phyloP scores from a whole-genome alignment of 2,329 filamentous ascomycete genomes.

The Ophiostoma triangulosporum region DNA sequence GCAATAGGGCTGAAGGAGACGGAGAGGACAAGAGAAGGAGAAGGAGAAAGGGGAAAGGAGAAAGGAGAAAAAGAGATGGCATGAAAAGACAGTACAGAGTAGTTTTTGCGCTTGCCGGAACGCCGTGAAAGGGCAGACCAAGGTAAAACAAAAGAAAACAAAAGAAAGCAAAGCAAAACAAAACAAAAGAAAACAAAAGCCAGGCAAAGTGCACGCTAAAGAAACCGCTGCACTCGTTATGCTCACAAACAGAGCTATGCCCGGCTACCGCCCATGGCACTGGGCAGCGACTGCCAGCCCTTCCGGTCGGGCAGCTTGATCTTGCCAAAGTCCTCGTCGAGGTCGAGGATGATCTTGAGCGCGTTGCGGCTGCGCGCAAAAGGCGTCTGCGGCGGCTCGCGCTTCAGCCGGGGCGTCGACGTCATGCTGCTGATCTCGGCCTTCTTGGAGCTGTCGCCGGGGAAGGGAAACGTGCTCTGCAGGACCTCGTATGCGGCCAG shows the following conservation, averaged over 20 bases:
- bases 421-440: conserved; percentile 45
- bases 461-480: conserved; percentile 67
- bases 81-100: background rate
- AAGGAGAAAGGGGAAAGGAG: background rate
- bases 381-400: conserved; percentile 27
- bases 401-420: conserved; percentile 1
- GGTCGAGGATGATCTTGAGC: conserved; percentile 85
- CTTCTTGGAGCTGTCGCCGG: conserved; percentile 44
- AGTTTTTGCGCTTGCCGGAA: background rate
- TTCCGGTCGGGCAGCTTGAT: conserved; percentile 44
- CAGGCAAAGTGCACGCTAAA: background rate
- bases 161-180: background rate
- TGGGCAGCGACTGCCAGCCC: conserved; percentile 40
- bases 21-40: background rate
- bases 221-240: too few species aligned
- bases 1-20: background rate
- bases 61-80: background rate
- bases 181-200: background rate
- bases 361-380: conserved; percentile 65
- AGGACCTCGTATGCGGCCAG: conserved; percentile 89
- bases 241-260: background rate
- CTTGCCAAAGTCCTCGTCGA: conserved; percentile 85
- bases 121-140: background rate
- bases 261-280: conserved; percentile 27
- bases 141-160: background rate